Evolutionary conservation across 2,329 filamentous ascomycete species (phyloP), one percentile per base, ranked within the genome.

Genomic region (Fusarium pseudograminearum): DNA sequence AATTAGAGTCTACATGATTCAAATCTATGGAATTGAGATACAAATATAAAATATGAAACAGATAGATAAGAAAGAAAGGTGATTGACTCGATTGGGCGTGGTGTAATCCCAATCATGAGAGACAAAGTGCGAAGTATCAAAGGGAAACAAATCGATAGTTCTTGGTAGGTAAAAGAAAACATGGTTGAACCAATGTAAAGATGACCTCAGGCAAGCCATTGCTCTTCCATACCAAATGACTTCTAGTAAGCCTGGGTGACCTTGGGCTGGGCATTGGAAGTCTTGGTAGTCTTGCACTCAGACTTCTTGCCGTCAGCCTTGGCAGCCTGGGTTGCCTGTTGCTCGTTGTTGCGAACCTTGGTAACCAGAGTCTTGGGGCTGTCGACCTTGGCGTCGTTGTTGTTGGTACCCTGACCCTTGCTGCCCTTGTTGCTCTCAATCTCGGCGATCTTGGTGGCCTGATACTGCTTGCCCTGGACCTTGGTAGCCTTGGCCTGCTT

Each of bases 291-390:
- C 45, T 61, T 41, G 18, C 58, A 46, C 18, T 22, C 51, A 11
- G 51, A 54, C 22, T 30, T 30, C 26, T 54, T 54, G 4, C 51
- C 38, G 2, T 34, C 51, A 7, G 20, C 51, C 52, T 40, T 28
- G 6, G 24, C 34, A 4, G 22, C 57, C 34, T 61, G 54, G 24
- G 57, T 59, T 7, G 30, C 57, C 18, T 61, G 42, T 1, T n/a
- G 18, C 22, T 31, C 15, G 11, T 31, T 45, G 15, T 31, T 45
- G 10, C 56, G 56, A 16, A 61, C 24, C 38, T 61, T 61, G 10
- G 55, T 61, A 8, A 30, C 33, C 2, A 61, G 31, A 12, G 58
- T 61, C 31, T 61, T 45, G 56, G 45, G 58, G 20, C 18, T 61
- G 1, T 22, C 15, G 22, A 16, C 18, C 38, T 44, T 61, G 44